These are phyloP conservation scores for Emergomyces africanus DNA, from an alignment of 2,329 filamentous ascomycete genomes.

Conservation along the genomic window DNA sequence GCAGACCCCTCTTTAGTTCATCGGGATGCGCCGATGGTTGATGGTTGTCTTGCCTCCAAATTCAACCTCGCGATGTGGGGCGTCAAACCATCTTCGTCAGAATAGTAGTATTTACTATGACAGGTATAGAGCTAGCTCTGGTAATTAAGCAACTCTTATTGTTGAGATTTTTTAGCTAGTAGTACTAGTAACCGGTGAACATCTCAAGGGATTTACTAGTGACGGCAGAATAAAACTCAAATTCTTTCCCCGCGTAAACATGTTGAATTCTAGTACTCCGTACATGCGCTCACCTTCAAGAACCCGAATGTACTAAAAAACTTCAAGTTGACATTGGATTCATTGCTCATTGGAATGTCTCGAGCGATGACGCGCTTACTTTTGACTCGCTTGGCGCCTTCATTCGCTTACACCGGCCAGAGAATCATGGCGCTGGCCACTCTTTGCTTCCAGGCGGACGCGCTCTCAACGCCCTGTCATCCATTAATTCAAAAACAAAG, in stretches of 20 bases:
- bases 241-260: no score
- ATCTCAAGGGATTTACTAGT: no score
- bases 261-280: no score
- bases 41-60: background rate
- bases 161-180: no score
- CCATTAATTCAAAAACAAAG: no score
- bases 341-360: no score
- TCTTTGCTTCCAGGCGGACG: background rate
- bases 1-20: background rate
- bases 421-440: background rate
- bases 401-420: background rate
- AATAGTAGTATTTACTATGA: no score
- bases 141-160: no score
- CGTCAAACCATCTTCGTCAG: background rate
- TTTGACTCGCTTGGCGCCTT: background rate
- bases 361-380: background rate
- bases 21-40: background rate
- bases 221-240: background rate
- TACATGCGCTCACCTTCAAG: background rate
- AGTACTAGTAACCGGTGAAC: no score
- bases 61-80: background rate
- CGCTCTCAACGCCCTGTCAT: no score
- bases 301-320: background rate
- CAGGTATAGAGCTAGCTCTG: no score
- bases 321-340: no score